Evolutionary conservation across 768 basidiomycete species (phyloP).

Genomic region (Mrakia frigida): DNA sequence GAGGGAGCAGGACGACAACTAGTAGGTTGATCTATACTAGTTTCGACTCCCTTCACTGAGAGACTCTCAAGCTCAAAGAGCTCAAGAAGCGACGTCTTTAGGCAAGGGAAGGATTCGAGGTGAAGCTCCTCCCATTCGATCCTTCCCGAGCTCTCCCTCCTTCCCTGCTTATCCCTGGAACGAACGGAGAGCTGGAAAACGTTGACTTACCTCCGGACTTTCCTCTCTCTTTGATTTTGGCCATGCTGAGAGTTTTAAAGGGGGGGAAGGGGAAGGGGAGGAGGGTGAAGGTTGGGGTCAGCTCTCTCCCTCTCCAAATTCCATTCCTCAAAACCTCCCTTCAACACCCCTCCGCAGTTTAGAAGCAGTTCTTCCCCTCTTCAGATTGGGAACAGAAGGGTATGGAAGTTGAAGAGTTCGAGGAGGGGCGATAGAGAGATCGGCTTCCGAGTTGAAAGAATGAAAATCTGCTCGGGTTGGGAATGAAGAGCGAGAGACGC

Average conservation of each 20-base stretch:
- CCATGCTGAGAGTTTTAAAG: conserved; percentile 38
- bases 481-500: too few relatives aligned
- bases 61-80: neutral
- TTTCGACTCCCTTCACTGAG: neutral
- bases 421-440: too few relatives aligned
- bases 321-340: too few relatives aligned
- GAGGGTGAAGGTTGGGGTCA: neutral
- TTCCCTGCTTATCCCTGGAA: neutral
- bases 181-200: neutral
- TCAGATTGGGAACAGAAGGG: too few relatives aligned
- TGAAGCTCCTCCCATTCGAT: neutral
- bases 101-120: neutral
- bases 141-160: neutral
- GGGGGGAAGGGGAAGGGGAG: neutral
- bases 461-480: too few relatives aligned
- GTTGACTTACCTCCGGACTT: conserved; percentile 45
- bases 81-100: neutral
- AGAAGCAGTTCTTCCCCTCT: too few relatives aligned
- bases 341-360: too few relatives aligned
- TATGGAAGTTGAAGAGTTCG: too few relatives aligned
- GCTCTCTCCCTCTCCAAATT: too few relatives aligned
- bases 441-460: too few relatives aligned
- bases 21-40: too few relatives aligned
- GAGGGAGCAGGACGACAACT: too few relatives aligned
- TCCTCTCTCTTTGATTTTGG: conserved; percentile 47